Evolutionary conservation across 352 stramenopile genomes (phyloP), one percentile per base, ranked within the genome.

Genomic region (Halophytophthora polymorphica): DNA sequence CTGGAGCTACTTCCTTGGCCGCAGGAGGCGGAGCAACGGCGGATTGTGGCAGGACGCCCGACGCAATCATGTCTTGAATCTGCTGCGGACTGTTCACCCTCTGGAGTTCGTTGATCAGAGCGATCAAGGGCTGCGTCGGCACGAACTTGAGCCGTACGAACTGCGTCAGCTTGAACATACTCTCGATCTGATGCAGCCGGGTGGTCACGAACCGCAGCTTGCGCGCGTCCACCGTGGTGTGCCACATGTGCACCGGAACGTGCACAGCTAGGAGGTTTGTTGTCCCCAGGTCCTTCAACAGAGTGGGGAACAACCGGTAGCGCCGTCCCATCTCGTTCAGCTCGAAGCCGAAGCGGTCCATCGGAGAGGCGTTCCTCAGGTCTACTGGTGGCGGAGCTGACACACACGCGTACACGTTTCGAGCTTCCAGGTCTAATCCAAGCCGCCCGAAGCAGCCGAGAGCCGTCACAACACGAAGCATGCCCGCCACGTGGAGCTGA

Each of bases 141-240:
- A 58, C 48, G n/a, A 74, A 64, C 28, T 63, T 72, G 22, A 34
- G 58, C 42, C n/a, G 63, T 45, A 83, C 68, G 55, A 84, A 74
- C 15, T 63, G 33, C 12, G 54, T 50, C 13, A 87, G n/a, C 25
- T 55, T 61, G 17, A 66, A 80, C 72, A 93, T 81, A 5, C 71
- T 71, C 21, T 93, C 83, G 18, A 92, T 80, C 49, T 92, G 81
- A 41, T 85, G 66, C 17, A 93, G 46, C 36, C 76, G 84, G 15
- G 45, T 36, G 11, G 53, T 59, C 1, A 74, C 69, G 0, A 72
- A 66, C 25, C 81, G 80, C 47, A 84, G 67, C 23, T 45, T 50
- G 61, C 70, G 56, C n/a, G 47, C 50, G 33, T 61, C 41, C 33
- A 59, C 58, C 34, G 70, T 61, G 14, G 49, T 59, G 45, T 65